A percentile compares a stretch with the other conserved stretches of the same genome.
These are phyloP conservation scores for Lonicera japonica DNA, from an alignment of 129 eudicot species.

Conservation along the genomic window DNA sequence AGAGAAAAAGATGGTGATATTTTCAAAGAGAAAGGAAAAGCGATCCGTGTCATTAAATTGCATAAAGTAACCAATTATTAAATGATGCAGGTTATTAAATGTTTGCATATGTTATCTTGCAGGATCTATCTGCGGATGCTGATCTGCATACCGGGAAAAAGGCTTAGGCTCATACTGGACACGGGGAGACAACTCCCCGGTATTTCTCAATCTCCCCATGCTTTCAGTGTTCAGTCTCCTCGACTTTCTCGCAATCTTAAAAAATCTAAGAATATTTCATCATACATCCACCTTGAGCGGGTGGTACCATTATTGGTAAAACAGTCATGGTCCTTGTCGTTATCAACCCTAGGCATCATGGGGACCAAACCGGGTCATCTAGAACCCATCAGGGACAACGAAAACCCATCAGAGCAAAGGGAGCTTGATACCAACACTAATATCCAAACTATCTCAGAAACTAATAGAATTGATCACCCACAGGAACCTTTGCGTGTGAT, in stretches of 20 bases:
- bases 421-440: slow-evolving; percentile 28
- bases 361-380: slow-evolving; percentile 23
- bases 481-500: slow-evolving; percentile 86
- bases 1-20: too few species aligned
- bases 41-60: too few species aligned
- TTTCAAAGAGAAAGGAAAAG: too few species aligned
- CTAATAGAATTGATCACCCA: slow-evolving; percentile 38
- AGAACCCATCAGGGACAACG: slow-evolving; percentile 54
- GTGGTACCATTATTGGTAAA: slow-evolving; percentile 64
- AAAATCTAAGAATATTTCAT: slow-evolving; percentile 52
- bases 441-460: slow-evolving; percentile 25
- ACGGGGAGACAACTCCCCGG: slow-evolving; percentile 59
- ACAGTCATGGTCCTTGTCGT: slow-evolving; percentile 88
- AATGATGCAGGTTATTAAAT: background rate
- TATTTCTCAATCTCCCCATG: slow-evolving; percentile 58
- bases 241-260: slow-evolving; percentile 40
- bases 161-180: slow-evolving; percentile 56
- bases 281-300: slow-evolving; percentile 78
- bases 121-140: slow-evolving; percentile 92
- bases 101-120: slow-evolving; percentile 17
- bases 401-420: slow-evolving; percentile 32
- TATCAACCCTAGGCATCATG: slow-evolving; percentile 39
- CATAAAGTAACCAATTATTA: background rate
- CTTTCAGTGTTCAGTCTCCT: slow-evolving; percentile 65
- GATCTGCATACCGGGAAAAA: slow-evolving; percentile 86